Evolutionary conservation across 108 stramenopile genomes (phyloP).

Genomic region (Cyclotella kingstonii): DNA sequence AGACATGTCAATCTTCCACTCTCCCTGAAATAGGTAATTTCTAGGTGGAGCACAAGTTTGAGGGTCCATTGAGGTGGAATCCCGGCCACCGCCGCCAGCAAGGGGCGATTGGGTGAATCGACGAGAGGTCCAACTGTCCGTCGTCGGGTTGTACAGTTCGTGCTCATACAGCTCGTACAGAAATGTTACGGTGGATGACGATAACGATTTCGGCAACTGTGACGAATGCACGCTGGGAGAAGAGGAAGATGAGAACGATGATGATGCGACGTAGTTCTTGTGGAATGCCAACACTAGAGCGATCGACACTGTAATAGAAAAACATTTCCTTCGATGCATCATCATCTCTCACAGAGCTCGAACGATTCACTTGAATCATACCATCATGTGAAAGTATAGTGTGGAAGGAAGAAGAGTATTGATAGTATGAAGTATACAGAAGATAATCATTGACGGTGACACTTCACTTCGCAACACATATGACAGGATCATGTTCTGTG

Average conservation of each 20-base stretch:
- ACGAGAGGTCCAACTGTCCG: slow-evolving; percentile 20
- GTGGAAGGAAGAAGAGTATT: too few species aligned
- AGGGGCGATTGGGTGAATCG: slow-evolving; percentile 33
- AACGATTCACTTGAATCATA: too few species aligned
- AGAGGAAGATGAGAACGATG: not conserved
- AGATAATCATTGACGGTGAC: too few species aligned
- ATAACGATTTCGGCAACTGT: not conserved
- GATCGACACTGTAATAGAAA: too few species aligned
- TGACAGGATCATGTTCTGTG: too few species aligned
- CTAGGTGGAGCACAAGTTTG: slow-evolving; percentile 39
- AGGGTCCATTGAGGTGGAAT: slow-evolving; percentile 35
- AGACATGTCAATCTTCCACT: slow-evolving; percentile 82
- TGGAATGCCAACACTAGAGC: not conserved
- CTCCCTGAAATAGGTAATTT: slow-evolving; percentile 54
- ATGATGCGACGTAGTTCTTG: not conserved
- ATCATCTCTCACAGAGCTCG: too few species aligned
- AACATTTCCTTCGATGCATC: too few species aligned
- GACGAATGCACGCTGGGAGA: not conserved
- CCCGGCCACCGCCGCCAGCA: slow-evolving; percentile 32
- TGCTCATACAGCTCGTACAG: slow-evolving; percentile 45
- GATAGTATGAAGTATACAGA: too few species aligned
- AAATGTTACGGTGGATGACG: slow-evolving; percentile 30
- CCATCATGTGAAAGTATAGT: too few species aligned
- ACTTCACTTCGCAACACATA: too few species aligned
- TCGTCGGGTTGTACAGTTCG: slow-evolving; percentile 32